Base-by-base conservation (phyloP, 306 rosid genomes). In the Benincasa hispida region DNA sequence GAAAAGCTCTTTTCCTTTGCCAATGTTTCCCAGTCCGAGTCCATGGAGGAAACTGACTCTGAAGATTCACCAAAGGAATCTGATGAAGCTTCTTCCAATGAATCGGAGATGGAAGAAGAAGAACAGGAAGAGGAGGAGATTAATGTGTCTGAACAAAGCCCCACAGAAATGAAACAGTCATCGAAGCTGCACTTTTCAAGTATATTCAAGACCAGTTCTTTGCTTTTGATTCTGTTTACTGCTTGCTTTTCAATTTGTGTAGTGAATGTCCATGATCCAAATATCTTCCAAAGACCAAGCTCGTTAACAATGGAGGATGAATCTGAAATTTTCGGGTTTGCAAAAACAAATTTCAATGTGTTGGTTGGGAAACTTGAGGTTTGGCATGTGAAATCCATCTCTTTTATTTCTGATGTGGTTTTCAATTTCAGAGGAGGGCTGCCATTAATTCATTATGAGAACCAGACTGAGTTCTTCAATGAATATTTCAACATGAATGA, bases 11-110 rank as follows among this genome's bases (percentile, higher is more conserved):
- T 86, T 79, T 35, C 81, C 14, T 86, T 79, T 3, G 88, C 74
- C 56, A 87, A 82, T 83, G 81, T 81, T 77, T 91, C 96, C 0
- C 96, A 91, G 60, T 55, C 85, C 10, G 96, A 92, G 32, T 58
- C 72, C 27, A 79, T 89, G 1, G 93, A 90, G 69, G 92, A 89
- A 30, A 79, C 84, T 6, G 84, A 63, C 42, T 86, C 95, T 10
- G 93, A 86, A 11, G 45, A 53, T 80, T 86, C 91, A 0, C 84
- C 27, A 68, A 91, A 79, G 81, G 94, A 88, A 70, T 75, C 58
- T 2, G 91, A 88, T 28, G 93, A 91, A 54, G 80, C 35, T 79
- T 87, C 92, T 69, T 89, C 91, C 0, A 74, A 51, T 77, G 97
- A 77, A 83, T 59, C 45, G 0, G 73, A 28, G 0, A 48, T 57